Percentiles rank a stretch among this genome's conserved stretches.
Evolutionary conservation across 208 protist species (phyloP).

Genomic region (Leishmania arabica): DNA sequence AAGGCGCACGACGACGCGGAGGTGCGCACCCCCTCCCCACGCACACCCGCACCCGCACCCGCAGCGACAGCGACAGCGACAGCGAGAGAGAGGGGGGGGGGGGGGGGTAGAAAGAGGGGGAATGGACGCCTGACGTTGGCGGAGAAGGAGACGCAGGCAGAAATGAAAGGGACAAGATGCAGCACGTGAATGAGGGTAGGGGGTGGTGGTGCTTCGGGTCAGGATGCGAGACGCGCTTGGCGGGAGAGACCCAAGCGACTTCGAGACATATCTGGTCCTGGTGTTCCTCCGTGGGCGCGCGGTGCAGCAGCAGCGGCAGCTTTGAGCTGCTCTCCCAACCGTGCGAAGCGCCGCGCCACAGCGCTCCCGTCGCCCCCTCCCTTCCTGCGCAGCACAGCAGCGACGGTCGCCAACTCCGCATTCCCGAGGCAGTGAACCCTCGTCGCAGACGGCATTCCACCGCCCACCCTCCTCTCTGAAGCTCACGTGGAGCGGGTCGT

Average conservation of each 20-base stretch:
- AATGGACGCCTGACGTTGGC: too few relatives aligned
- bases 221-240: background rate
- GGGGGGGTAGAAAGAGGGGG: background rate
- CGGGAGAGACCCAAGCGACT: background rate
- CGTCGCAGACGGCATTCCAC: background rate
- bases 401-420: background rate
- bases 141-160: too few relatives aligned
- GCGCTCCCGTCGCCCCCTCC: background rate
- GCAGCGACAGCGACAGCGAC: background rate
- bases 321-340: background rate
- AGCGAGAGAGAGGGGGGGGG: too few relatives aligned
- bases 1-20: too few relatives aligned
- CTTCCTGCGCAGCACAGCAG: background rate
- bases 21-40: background rate
- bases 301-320: background rate
- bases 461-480: background rate
- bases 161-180: background rate
- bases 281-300: background rate
- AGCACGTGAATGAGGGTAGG: background rate
- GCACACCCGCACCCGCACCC: background rate
- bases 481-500: background rate
- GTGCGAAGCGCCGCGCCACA: background rate
- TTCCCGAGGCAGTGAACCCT: background rate
- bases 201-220: background rate
- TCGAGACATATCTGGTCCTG: background rate